A percentile compares a stretch with the other conserved stretches of the same genome.
Evolutionary conservation across 2,329 filamentous ascomycete genomes (phyloP).

Genomic region (Thermomyces lanuginosus): DNA sequence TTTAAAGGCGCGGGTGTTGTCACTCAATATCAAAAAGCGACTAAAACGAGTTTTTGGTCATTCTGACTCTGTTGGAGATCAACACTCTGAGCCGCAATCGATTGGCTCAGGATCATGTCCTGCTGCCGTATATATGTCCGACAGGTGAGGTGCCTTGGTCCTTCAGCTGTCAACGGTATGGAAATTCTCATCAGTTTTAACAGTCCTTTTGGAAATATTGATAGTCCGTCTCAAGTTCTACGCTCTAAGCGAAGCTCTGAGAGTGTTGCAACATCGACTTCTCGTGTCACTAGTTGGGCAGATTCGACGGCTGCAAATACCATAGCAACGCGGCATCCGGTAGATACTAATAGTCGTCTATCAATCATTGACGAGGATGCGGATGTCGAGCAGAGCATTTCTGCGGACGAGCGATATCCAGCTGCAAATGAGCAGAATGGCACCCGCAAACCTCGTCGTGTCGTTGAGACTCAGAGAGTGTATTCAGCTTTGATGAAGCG

Average conservation of each 20-base stretch:
- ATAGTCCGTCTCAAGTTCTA: conserved; percentile 10
- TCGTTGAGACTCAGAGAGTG: conserved; percentile 25
- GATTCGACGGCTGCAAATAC: conserved; percentile 30
- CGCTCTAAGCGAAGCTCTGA: conserved; percentile 15
- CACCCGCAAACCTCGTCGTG: too few species aligned
- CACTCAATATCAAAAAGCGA: conserved; percentile 26
- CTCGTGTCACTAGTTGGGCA: conserved; percentile 35
- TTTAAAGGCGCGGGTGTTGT: conserved; percentile 22
- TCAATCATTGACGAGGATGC: conserved; percentile 30
- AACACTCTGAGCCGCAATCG: conserved; percentile 11
- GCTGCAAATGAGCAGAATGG: too few species aligned
- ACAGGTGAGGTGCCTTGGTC: too few species aligned
- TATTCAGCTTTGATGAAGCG: conserved; percentile 29
- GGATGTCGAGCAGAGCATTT: too few species aligned
- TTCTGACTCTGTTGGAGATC: conserved; percentile 11
- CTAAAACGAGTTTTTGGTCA: conserved; percentile 26
- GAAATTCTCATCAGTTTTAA: conserved; percentile 1
- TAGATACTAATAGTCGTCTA: conserved; percentile 22
- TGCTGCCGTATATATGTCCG: conserved; percentile 9
- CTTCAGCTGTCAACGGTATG: neutral
- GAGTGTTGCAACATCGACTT: conserved; percentile 21
- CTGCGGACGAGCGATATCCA: too few species aligned
- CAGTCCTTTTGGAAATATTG: neutral
- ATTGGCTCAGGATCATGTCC: conserved; percentile 11
- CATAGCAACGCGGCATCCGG: conserved; percentile 16